Evolutionary conservation across 2,329 filamentous ascomycete genomes (phyloP), one percentile per base, ranked within the genome.

Genomic region (Fusarium sp.): DNA sequence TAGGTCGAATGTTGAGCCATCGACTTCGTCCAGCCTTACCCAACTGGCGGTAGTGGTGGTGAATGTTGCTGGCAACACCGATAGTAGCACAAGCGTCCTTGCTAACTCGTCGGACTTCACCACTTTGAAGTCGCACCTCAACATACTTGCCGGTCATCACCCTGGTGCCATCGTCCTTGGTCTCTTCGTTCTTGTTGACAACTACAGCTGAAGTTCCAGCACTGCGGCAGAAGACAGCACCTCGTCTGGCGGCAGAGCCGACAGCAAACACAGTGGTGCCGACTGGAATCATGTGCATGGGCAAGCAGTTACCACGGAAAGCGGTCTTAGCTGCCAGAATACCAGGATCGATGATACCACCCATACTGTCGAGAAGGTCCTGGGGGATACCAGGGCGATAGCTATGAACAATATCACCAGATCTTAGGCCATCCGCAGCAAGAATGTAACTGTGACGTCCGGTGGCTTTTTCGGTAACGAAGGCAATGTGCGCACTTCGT

Each of bases 11-110:
- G 77, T 96, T 96, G 71, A 98, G 82, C 94, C 94, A 97, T 76
- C 96, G 89, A 73, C 91, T 94, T 75, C 96, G 89, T 77, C 96
- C 96, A 73, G 96, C 96, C 83, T 99, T 99, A 74, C 96, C 96
- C 58, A 99, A 86, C 76, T 96, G 93, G 70, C 89, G 86, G 80
- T 96, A 97, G 71, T 97, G 93, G 79, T 94, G 91, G 78, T 97
- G 91, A 46, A 91, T 88, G 80, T 99, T 99, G 86, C 96, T 98
- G 40, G 95, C 91, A 61, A 97, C 89, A 33, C 96, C 96, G 76
- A 99, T 91, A 4, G 96, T 99, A 24, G 94, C 96, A 75, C 95
- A 97, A 43, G 96, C 95, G 75, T 98, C 91, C 78, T 92, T 94
- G 83, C 91, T 92, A 64, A 98, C 93, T 72, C 90, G 91, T 67